These are phyloP conservation scores for Thalassiosira ordinaria DNA, from an alignment of 352 stramenopile species.

Conservation along the genomic window DNA sequence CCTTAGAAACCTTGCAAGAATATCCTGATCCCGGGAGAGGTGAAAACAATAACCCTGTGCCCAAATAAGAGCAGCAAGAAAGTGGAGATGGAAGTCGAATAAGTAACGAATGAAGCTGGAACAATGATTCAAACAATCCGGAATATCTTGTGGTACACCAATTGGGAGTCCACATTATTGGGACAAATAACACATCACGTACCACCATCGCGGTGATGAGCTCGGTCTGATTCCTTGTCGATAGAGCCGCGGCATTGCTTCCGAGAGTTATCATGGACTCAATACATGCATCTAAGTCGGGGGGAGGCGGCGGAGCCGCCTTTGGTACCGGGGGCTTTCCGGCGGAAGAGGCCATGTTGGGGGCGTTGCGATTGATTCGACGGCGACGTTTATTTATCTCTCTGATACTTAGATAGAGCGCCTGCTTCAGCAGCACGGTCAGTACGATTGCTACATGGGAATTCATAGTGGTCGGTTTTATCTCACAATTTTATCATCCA, in stretches of 20 bases:
- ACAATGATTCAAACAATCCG: background rate
- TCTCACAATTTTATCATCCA: too few relatives aligned
- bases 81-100: background rate
- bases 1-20: background rate
- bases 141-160: background rate
- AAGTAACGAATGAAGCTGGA: background rate
- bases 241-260: background rate
- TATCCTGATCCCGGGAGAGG: constrained; percentile 13
- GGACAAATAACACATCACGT: constrained; percentile 7
- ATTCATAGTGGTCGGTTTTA: too few relatives aligned
- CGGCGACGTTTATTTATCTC: too few relatives aligned
- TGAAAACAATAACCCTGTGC: constrained; percentile 25
- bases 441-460: too few relatives aligned
- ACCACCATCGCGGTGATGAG: constrained; percentile 21
- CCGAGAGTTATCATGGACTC: constrained; percentile 23
- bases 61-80: background rate
- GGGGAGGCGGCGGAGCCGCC: constrained; percentile 17
- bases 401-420: too few relatives aligned
- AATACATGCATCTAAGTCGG: constrained; percentile 36
- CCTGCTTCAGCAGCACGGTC: too few relatives aligned
- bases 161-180: constrained; percentile 11
- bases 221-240: constrained; percentile 21
- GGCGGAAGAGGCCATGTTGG: background rate
- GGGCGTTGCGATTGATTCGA: background rate
- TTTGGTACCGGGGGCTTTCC: background rate